Base-by-base conservation (phyloP, 148 eudicot genomes). In the Drosera capensis region DNA sequence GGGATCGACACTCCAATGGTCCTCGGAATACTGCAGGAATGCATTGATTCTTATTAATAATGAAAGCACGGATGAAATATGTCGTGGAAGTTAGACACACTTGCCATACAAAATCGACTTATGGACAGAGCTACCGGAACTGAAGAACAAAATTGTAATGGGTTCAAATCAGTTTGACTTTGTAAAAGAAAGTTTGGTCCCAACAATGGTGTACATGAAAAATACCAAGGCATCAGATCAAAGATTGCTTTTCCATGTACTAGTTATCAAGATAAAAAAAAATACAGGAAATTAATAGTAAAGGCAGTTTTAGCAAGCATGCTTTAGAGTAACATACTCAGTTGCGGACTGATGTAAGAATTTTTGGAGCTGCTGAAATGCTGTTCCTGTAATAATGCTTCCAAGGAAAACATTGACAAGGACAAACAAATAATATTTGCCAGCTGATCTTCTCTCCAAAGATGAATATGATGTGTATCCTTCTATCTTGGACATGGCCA, bases 1-100 rank as follows among this genome's bases (percentile, higher is more conserved):
- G 80, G 85, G 49, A 78, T 78, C 12, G 85, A 68, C 25, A 54
- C 74, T 44, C 85, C 85, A 49, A 78, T 22, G 4, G 80, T 78
- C 62, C 12, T 71, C 1, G 85, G 85, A 49, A 73, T 73, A 35
- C 85, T 78, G 60, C 43, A 68, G 41, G 8, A 23, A 13, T 20
- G 23, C 48, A 44, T 23, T 2, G 49, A 29, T 0, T 11, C 30
- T 23, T 1, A 45, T 7, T 23, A 13, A 11, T 14, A 17, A 41
- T 16, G 18, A 40, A 19, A n/a, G 19, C 1, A 17, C 7, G 2
- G 13, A 14, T 8, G 0, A 9, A 13, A 18, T 43, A 43, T 17
- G 23, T 20, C 23, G 22, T 14, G 5, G 17, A 11, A n/a, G 5
- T 14, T 14, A 11, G n/a, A 39, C 14, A 8, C 0, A 6, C 43